Conservation (phyloP, 331 rosid species). For the Malus hybrid region DNA sequence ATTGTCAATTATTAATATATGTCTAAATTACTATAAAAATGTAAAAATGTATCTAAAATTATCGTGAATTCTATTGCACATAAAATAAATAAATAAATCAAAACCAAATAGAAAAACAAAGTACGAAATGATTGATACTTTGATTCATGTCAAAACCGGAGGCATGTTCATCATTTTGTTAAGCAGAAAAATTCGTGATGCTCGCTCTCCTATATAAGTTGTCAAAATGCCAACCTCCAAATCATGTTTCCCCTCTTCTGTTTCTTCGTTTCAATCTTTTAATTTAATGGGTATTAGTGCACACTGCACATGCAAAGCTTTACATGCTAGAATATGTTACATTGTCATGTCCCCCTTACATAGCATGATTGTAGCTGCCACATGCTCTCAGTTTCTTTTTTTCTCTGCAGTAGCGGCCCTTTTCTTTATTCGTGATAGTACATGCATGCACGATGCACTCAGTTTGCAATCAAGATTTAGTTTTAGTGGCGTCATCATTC, state of each 20-base stretch:
- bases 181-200: neutral
- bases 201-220: neutral
- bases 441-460: neutral
- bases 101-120: neutral
- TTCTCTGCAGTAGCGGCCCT: neutral
- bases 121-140: neutral
- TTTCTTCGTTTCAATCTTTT: conserved; percentile 7
- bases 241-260: conserved; percentile 14
- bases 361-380: conserved; percentile 35
- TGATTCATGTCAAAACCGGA: conserved; percentile 3
- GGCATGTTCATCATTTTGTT: conserved; percentile 2
- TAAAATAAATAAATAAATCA: too few relatives aligned
- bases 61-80: too few relatives aligned
- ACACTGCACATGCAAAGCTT: conserved; percentile 50
- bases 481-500: too few relatives aligned
- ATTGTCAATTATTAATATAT: neutral
- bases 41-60: too few relatives aligned
- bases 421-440: neutral
- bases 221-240: conserved; percentile 18
- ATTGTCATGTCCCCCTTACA: conserved; percentile 26
- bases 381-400: conserved; percentile 23
- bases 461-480: too few relatives aligned
- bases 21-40: too few relatives aligned
- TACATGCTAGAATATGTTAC: conserved; percentile 29
- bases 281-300: conserved; percentile 23